Conservation (phyloP, 345 rosid species). For the Rhodomyrtus tomentosa region DNA sequence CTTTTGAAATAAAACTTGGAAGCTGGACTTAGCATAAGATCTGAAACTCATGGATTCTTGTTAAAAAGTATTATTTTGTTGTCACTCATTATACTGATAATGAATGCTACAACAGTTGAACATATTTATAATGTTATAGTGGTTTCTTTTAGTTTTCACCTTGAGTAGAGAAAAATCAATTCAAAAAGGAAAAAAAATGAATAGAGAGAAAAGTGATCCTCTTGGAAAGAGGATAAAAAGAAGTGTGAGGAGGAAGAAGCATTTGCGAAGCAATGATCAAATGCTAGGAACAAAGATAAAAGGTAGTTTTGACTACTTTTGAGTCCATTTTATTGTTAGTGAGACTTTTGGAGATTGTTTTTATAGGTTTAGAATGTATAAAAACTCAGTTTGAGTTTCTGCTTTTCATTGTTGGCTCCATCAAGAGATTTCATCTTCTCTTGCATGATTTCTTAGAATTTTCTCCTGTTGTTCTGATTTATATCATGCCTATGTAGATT, state of each 20-base stretch:
- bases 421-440: not conserved
- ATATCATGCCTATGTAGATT: not conserved
- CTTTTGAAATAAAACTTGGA: not conserved
- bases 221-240: not conserved
- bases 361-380: not conserved
- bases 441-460: not conserved
- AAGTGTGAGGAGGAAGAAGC: not conserved
- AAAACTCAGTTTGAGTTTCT: not conserved
- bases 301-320: not conserved
- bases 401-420: not conserved
- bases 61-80: not conserved
- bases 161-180: not conserved
- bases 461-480: not conserved
- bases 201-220: not conserved
- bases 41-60: not conserved
- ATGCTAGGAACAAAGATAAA: not conserved
- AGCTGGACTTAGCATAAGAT: not conserved
- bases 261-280: not conserved
- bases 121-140: not conserved
- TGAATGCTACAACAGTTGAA: not conserved
- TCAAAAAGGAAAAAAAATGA: not conserved
- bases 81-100: not conserved
- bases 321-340: not conserved
- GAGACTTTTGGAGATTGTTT: not conserved
- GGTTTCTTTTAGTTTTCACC: not conserved